A percentile compares a stretch with the other conserved stretches of the same genome.
Evolutionary conservation across 2,329 filamentous ascomycete species (phyloP).

Genomic region (Trichoderma koningii): DNA sequence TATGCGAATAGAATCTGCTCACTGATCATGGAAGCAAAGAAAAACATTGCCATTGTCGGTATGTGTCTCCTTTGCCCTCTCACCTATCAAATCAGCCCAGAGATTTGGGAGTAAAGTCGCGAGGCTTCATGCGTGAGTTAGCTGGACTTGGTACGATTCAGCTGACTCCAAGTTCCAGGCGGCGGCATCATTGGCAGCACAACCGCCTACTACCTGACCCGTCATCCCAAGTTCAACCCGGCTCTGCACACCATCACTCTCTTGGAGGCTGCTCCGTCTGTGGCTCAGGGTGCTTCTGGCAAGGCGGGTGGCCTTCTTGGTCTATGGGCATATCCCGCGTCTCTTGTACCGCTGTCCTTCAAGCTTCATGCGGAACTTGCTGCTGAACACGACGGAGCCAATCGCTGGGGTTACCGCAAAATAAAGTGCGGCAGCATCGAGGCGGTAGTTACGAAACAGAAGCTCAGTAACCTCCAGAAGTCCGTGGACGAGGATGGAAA

Average conservation of each 20-base stretch:
- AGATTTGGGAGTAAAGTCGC: background rate
- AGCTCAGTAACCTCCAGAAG: slow-evolving; percentile 38
- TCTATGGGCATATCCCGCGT: slow-evolving; percentile 85
- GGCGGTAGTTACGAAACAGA: slow-evolving; percentile 43
- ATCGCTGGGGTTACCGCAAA: slow-evolving; percentile 83
- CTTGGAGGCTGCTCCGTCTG: slow-evolving; percentile 76
- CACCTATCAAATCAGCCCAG: background rate
- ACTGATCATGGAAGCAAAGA: slow-evolving; percentile 41
- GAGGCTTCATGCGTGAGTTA: background rate
- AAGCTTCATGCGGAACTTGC: slow-evolving; percentile 80
- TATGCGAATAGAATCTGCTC: background rate
- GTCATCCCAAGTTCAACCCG: slow-evolving; percentile 78
- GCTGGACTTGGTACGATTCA: background rate
- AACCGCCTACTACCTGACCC: slow-evolving; percentile 86
- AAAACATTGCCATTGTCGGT: slow-evolving; percentile 56
- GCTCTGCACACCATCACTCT: slow-evolving; percentile 77
- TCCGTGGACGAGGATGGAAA: slow-evolving; percentile 42
- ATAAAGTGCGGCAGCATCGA: slow-evolving; percentile 69
- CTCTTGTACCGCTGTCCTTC: slow-evolving; percentile 84
- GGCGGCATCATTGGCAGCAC: slow-evolving; percentile 92
- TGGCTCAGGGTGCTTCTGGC: slow-evolving; percentile 90
- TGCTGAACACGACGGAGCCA: slow-evolving; percentile 75
- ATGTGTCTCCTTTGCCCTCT: slow-evolving; percentile 31
- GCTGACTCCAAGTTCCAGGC: slow-evolving; percentile 51
- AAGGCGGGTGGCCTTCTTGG: slow-evolving; percentile 92